Conservation (phyloP, 495 filamentous ascomycete genomes). For the Massariosphaeria phaeospora region DNA sequence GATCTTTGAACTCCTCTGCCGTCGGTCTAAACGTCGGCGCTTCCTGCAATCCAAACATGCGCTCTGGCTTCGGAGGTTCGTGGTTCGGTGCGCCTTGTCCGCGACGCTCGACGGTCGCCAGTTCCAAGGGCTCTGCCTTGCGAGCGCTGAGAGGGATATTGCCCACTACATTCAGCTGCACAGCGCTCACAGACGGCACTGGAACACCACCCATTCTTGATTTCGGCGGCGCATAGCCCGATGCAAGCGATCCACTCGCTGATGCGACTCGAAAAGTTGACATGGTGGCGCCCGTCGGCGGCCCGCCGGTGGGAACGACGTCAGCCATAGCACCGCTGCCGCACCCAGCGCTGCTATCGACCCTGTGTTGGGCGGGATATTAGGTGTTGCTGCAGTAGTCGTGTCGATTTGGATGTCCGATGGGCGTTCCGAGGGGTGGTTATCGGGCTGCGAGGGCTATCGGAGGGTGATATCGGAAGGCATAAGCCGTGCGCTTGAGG, state of each 20-base stretch:
- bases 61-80: constrained; percentile 68
- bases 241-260: constrained; percentile 15
- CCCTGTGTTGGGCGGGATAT: neutral
- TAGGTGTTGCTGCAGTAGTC: neutral
- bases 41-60: constrained; percentile 80
- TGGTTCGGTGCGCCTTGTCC: constrained; percentile 69
- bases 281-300: constrained; percentile 25
- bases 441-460: constrained; percentile 18
- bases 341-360: constrained; percentile 14
- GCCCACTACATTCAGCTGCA: constrained; percentile 31
- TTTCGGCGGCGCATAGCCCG: constrained; percentile 21
- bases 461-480: constrained; percentile 20
- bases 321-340: constrained; percentile 25
- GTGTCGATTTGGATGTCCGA: neutral
- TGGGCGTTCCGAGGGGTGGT: neutral
- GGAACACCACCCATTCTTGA: constrained; percentile 22
- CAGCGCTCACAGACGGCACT: constrained; percentile 12
- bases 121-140: constrained; percentile 67
- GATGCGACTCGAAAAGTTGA: constrained; percentile 22
- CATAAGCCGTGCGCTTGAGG: constrained; percentile 28
- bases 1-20: constrained; percentile 90
- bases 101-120: constrained; percentile 85
- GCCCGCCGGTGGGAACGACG: constrained; percentile 12
- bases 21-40: constrained; percentile 89
- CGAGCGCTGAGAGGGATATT: constrained; percentile 61